Conservation (phyloP, 805 yeast species). For the Yamadazyma sp. region DNA sequence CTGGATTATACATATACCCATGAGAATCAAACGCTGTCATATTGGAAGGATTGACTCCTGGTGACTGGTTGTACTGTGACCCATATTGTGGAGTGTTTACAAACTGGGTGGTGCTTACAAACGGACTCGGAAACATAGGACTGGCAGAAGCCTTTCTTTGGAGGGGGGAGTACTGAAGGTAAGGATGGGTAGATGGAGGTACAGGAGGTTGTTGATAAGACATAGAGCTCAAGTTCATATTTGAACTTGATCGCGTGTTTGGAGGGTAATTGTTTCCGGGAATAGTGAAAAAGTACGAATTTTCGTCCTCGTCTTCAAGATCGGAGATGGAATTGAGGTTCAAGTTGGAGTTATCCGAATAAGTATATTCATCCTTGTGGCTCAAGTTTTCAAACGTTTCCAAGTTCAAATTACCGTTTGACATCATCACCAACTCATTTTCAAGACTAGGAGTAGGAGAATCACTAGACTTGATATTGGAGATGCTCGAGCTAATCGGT, state of each 20-base stretch:
- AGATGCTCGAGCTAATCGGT: slow-evolving; percentile 1
- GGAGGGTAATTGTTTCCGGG: background rate
- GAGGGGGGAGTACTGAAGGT: slow-evolving; percentile 3
- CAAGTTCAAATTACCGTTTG: slow-evolving; percentile 5
- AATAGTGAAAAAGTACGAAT: slow-evolving; percentile 2
- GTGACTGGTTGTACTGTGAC: too few relatives aligned
- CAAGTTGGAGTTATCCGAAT: slow-evolving; percentile 9
- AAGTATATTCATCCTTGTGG: slow-evolving; percentile 4
- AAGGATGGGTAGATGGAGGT: slow-evolving; percentile 3
- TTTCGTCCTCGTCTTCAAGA: slow-evolving; percentile 9
- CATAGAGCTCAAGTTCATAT: slow-evolving; percentile 7
- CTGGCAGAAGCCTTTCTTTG: slow-evolving; percentile 4
- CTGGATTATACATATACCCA: slow-evolving; percentile 21
- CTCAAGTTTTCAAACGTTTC: background rate
- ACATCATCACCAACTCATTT: slow-evolving; percentile 13
- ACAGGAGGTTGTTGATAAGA: slow-evolving; percentile 5
- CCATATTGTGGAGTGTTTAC: background rate
- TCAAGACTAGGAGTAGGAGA: slow-evolving; percentile 9
- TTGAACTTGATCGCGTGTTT: background rate
- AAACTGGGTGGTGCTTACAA: slow-evolving; percentile 1
- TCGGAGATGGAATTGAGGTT: slow-evolving; percentile 6
- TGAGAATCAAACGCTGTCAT: slow-evolving; percentile 11
- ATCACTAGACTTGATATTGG: background rate
- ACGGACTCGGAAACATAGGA: slow-evolving; percentile 2
- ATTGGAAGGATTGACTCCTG: slow-evolving; percentile 3